Base-by-base conservation (phyloP, 2,329 filamentous ascomycete species). In the Aplosporella prunicola region DNA sequence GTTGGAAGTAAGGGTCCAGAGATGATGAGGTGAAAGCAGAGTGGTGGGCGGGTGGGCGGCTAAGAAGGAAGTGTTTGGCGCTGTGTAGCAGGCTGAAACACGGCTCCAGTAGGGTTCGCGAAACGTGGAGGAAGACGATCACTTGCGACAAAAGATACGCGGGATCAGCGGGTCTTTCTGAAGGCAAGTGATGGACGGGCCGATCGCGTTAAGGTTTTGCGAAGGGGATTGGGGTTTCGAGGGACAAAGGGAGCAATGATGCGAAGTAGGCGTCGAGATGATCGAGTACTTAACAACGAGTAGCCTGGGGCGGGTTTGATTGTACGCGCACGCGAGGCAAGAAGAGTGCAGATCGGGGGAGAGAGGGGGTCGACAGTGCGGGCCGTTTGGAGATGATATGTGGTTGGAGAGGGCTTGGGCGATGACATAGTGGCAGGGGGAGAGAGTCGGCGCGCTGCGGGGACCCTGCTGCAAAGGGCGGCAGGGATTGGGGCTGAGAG, bases 121-220 rank as follows among this genome's bases (percentile, higher is more conserved):
- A 53, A 68, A 67, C 64, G 64, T 67, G 64, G 63, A 62, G 61
- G 64, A 50, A 57, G 59, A 55, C 58, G 64, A 66, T 67, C 62
- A 56, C 51, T 57, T 50, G 51, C 49, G 56, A 52, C 47, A 56
- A 62, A 61, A 23, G 36, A 39, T 29, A 53, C 48, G 58, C 62
- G 64, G 63, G 66, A 68, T 68, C 64, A 66, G 64, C 65, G 62
- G 50, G 47, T 46, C 51, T 60, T 61, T 58, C 59, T 55, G 58
- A 31, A 61, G 46, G 53, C 50, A 45, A 60, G 52, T 51, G 57
- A 60, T 61, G 52, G 55, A 54, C 13, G 50, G 54, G 56, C 47
- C 56, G 57, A 61, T 61, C 56, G n/a, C n/a, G n/a, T n/a, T n/a
- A n/a, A n/a, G n/a, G n/a, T n/a, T n/a, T n/a, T n/a, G n/a, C n/a